These are phyloP conservation scores for Sphagnum magellanicum DNA, from an alignment of 228 moss, liverwort and hornwort genomes.

Conservation along the genomic window DNA sequence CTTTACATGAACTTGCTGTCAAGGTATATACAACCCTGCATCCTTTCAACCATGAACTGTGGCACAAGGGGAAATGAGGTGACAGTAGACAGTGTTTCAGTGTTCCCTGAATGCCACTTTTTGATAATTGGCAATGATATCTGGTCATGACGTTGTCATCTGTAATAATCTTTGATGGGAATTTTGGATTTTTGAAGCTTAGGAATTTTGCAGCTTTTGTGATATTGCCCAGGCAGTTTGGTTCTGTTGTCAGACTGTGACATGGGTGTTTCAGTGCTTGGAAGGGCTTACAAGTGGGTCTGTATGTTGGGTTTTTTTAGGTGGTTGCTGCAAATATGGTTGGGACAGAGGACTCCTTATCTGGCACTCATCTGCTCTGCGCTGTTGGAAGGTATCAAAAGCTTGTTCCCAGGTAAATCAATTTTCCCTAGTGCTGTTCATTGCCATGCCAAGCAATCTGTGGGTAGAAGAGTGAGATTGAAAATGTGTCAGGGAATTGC, in stretches of 20 bases:
- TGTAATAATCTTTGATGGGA: too few relatives aligned
- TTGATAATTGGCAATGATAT: neutral
- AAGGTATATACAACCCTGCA: conserved; percentile 40
- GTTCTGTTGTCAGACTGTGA: neutral
- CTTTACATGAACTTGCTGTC: conserved; percentile 89
- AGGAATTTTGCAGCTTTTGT: too few relatives aligned
- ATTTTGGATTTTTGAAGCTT: too few relatives aligned
- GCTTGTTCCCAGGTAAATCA: conserved; percentile 81
- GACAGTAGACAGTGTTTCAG: too few relatives aligned
- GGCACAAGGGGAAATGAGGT: too few relatives aligned
- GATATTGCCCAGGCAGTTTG: too few relatives aligned
- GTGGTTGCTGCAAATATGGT: conserved; percentile 99
- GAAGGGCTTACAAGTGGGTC: neutral
- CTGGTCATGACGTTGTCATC: neutral
- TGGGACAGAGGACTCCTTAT: conserved; percentile 83
- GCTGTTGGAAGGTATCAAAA: conserved; percentile 98
- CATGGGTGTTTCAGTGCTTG: neutral
- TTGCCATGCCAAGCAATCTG: too few relatives aligned
- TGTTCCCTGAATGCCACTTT: too few relatives aligned
- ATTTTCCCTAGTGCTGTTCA: too few relatives aligned
- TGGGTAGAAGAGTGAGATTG: too few relatives aligned
- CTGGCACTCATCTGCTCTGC: conserved; percentile 97
- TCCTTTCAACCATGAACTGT: too few relatives aligned
- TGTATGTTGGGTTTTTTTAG: conserved; percentile 15
- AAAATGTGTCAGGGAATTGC: too few relatives aligned